These are phyloP conservation scores for Sclerotinia glacialis DNA, from an alignment of 2,329 filamentous ascomycete genomes.

Conservation along the genomic window DNA sequence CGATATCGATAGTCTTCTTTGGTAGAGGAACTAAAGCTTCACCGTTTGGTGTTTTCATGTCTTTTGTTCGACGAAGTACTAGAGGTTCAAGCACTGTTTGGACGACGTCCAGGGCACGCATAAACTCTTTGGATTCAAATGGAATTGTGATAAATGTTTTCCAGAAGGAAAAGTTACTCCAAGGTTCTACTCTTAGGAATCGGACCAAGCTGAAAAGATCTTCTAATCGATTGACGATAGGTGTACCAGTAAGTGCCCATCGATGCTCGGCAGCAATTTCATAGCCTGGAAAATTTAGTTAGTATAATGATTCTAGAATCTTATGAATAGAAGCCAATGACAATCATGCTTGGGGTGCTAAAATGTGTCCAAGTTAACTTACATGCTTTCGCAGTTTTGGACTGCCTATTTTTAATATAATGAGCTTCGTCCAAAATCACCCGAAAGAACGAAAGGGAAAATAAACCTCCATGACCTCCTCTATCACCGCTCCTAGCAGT, in stretches of 20 bases:
- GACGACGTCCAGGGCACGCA: slow-evolving; percentile 90
- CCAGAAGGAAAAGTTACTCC: slow-evolving; percentile 99
- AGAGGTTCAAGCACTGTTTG: slow-evolving; percentile 94
- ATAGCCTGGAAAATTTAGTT: slow-evolving; percentile 47
- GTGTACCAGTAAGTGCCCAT: slow-evolving; percentile 92
- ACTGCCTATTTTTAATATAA: slow-evolving; percentile 83
- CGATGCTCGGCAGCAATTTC: slow-evolving; percentile 81
- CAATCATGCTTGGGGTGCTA: neutral
- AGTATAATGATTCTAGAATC: neutral
- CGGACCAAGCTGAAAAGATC: slow-evolving; percentile 91
- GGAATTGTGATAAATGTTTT: slow-evolving; percentile 97
- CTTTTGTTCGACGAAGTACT: slow-evolving; percentile 92
- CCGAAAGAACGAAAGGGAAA: slow-evolving; percentile 91
- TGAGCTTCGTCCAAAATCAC: slow-evolving; percentile 95
- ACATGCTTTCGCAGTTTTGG: slow-evolving; percentile 92
- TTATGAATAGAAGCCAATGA: neutral
- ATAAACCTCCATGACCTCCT: slow-evolving; percentile 68
- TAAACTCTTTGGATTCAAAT: slow-evolving; percentile 92
- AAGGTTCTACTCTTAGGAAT: slow-evolving; percentile 91
- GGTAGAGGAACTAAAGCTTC: slow-evolving; percentile 79
- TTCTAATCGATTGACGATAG: slow-evolving; percentile 93
- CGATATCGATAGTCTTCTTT: slow-evolving; percentile 76
- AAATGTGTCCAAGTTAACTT: neutral
- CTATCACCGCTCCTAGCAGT: slow-evolving; percentile 63
- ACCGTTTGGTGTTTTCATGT: slow-evolving; percentile 94